Percentiles rank a stretch among this genome's conserved stretches.
These are phyloP conservation scores for Firmiana major DNA, from an alignment of 345 rosid species.

Conservation along the genomic window DNA sequence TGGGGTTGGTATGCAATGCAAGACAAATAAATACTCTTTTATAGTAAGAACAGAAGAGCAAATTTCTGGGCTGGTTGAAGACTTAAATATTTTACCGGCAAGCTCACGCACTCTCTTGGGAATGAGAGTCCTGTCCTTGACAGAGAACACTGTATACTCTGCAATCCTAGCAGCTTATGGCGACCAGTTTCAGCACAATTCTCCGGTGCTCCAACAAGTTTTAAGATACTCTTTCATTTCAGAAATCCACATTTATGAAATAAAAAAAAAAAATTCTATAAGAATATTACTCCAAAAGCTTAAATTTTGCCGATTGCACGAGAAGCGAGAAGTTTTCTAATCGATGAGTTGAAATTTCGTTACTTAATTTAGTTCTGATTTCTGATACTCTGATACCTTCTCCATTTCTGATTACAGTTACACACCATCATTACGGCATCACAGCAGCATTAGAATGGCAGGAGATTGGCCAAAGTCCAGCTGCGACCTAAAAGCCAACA, in stretches of 20 bases:
- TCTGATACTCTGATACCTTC: background rate
- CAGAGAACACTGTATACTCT: background rate
- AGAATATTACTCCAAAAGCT: too few relatives aligned
- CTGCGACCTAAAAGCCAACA: background rate
- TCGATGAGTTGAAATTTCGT: background rate
- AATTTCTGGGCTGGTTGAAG: background rate
- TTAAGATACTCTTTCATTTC: background rate
- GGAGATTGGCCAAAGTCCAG: background rate
- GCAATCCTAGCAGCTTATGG: slow-evolving; percentile 1
- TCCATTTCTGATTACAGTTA: slow-evolving; percentile 7
- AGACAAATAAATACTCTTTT: background rate
- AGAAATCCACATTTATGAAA: background rate
- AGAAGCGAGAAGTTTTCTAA: background rate
- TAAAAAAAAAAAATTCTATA: background rate
- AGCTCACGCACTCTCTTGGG: slow-evolving; percentile 15
- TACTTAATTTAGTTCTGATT: background rate
- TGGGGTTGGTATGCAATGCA: slow-evolving; percentile 9
- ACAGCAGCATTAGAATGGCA: background rate
- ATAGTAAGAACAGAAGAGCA: background rate
- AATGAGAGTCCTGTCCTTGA: background rate
- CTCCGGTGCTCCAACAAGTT: background rate
- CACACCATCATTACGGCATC: background rate
- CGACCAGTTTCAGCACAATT: background rate
- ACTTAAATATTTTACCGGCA: slow-evolving; percentile 1
- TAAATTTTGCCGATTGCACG: background rate